Evolutionary conservation across 148 eudicot species (phyloP).

Genomic region (Fagopyrum esculentum): DNA sequence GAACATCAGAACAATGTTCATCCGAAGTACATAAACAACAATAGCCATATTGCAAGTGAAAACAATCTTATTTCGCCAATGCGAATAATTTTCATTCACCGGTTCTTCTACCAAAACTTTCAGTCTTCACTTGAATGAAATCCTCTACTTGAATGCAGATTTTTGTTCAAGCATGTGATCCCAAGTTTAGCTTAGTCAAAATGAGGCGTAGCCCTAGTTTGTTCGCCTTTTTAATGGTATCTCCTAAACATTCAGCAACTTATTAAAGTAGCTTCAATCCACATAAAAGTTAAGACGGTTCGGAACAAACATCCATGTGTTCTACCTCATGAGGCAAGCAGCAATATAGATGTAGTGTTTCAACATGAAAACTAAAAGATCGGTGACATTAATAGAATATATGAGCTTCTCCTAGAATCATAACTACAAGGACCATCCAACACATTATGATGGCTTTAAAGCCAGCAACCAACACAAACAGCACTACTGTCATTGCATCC

Average conservation of each 20-base stretch:
- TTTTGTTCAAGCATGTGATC: not conserved
- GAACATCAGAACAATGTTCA: not conserved
- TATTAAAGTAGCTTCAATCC: not conserved
- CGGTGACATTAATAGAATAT: not conserved
- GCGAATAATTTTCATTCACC: not conserved
- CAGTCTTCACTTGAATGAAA: not conserved
- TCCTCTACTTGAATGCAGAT: not conserved
- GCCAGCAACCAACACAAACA: not conserved
- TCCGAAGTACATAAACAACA: not conserved
- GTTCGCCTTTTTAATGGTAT: not conserved
- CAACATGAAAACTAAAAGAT: not conserved
- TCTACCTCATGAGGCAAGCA: not conserved
- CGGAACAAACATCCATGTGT: not conserved
- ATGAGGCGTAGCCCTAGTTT: not conserved
- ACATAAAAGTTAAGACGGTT: too few species aligned
- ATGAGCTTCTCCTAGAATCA: not conserved
- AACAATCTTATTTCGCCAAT: not conserved
- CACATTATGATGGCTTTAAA: not conserved
- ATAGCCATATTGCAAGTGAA: not conserved
- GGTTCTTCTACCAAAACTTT: not conserved
- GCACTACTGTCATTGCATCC: not conserved
- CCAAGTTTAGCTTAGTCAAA: not conserved
- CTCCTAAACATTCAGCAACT: not conserved
- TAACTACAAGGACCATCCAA: not conserved
- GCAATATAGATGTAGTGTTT: not conserved